Conservation (phyloP, 345 rosid species). For the Adansonia digitata region DNA sequence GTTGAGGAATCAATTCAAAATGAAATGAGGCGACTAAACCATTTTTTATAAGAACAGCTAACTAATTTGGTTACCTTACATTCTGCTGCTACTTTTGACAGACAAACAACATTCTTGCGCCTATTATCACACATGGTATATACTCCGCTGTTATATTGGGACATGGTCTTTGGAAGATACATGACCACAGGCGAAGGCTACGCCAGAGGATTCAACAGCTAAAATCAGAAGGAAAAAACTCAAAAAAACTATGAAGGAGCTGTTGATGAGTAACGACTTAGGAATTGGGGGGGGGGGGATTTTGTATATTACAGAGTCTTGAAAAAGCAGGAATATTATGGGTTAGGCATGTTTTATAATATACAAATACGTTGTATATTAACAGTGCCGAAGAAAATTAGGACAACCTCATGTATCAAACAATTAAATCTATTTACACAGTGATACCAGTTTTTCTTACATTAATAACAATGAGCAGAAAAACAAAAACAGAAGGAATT, state of each 20-base stretch:
- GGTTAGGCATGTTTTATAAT: background rate
- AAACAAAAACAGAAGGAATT: background rate
- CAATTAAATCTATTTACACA: background rate
- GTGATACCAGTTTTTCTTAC: background rate
- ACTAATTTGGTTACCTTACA: background rate
- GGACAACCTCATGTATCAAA: constrained; percentile 7
- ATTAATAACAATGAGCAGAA: no score
- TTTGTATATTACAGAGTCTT: constrained; percentile 13
- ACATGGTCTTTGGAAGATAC: constrained; percentile 90
- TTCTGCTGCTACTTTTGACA: constrained; percentile 22
- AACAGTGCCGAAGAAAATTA: constrained; percentile 5
- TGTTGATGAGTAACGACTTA: background rate
- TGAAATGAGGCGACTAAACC: no score
- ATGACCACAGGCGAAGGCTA: constrained; percentile 67
- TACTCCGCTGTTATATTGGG: constrained; percentile 80
- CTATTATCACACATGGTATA: constrained; percentile 87
- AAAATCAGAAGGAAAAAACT: constrained; percentile 35
- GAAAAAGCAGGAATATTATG: background rate
- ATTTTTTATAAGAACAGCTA: background rate
- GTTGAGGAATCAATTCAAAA: background rate
- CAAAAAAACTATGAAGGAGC: constrained; percentile 17
- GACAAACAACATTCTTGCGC: constrained; percentile 84
- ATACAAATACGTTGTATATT: background rate
- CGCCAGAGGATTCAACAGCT: constrained; percentile 70
- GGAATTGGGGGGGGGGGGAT: constrained; percentile 4